Conservation (phyloP, 148 eudicot species). For the Spergularia bocconei region DNA sequence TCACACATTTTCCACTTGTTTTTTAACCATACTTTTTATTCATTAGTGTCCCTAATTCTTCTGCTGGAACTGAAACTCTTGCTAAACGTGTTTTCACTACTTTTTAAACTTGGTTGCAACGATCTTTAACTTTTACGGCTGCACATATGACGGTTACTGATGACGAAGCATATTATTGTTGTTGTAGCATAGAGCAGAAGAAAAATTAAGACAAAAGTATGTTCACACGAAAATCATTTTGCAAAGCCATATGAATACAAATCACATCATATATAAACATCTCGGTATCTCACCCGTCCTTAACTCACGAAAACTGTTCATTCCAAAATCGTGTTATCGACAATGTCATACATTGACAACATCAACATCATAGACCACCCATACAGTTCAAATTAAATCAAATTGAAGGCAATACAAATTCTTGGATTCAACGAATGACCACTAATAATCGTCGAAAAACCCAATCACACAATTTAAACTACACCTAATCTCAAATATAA, state of each 20-base stretch:
- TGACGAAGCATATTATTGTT: too few relatives aligned
- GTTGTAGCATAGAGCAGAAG: too few relatives aligned
- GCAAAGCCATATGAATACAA: background rate
- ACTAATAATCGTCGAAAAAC: background rate
- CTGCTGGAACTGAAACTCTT: too few relatives aligned
- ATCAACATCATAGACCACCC: background rate
- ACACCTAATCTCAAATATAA: background rate
- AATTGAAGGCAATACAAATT: background rate
- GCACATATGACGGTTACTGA: too few relatives aligned
- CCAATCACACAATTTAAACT: background rate
- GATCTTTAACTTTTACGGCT: too few relatives aligned
- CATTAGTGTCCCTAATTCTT: too few relatives aligned
- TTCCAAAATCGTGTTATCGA: background rate
- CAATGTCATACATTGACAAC: background rate
- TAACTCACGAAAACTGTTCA: background rate
- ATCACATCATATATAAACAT: background rate
- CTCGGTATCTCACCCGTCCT: background rate
- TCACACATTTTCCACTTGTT: too few relatives aligned
- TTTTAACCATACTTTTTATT: too few relatives aligned
- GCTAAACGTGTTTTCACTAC: too few relatives aligned
- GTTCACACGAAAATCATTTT: too few relatives aligned
- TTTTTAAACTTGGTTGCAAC: too few relatives aligned
- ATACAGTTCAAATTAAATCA: background rate
- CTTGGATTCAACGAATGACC: background rate
- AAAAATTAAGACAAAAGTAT: too few relatives aligned